Percentiles rank a stretch among this genome's conserved stretches.
phyloP scores from a whole-genome alignment of 2,329 filamentous ascomycete species.

The Curvularia lunata region DNA sequence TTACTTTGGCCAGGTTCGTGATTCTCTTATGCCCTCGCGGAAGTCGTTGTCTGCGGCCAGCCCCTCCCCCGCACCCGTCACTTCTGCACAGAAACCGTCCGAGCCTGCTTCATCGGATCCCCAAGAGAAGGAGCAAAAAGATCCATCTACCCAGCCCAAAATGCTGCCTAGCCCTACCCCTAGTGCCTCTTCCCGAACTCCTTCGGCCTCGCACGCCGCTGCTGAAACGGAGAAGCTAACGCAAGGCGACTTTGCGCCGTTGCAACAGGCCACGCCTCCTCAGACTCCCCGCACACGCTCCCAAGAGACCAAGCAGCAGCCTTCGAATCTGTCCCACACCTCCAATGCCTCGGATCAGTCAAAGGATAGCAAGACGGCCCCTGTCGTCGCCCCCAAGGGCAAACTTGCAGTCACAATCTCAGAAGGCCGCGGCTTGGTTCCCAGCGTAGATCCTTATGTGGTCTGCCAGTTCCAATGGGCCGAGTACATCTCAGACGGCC shows the following conservation, averaged over 20 bases:
- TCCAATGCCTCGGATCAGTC: constrained; percentile 52
- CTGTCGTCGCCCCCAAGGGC: constrained; percentile 77
- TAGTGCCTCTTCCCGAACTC: constrained; percentile 56
- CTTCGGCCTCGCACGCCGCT: constrained; percentile 66
- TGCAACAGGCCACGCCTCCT: constrained; percentile 84
- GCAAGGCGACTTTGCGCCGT: constrained; percentile 68
- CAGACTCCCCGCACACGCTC: constrained; percentile 90
- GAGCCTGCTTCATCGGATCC: constrained; percentile 21
- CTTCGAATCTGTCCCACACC: constrained; percentile 60
- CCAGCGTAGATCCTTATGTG: constrained; percentile 88
- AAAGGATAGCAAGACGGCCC: constrained; percentile 53
- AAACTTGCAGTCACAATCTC: constrained; percentile 89
- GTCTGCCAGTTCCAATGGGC: constrained; percentile 97
- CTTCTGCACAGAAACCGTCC: constrained; percentile 24
- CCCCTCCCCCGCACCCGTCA: constrained; percentile 46
- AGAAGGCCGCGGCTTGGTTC: constrained; percentile 81
- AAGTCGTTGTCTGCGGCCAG: constrained; percentile 47
- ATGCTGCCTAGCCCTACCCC: constrained; percentile 59
- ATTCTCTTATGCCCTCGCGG: constrained; percentile 58
- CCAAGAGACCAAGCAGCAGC: constrained; percentile 58
- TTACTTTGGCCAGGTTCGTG: constrained; percentile 99
- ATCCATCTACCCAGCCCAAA: constrained; percentile 53
- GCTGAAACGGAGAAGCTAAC: constrained; percentile 86
- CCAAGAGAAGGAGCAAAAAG: constrained; percentile 34
- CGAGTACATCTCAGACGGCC: constrained; percentile 91